Conservation (phyloP, 139 green algal genomes). For the Chlamydomonas sp. region DNA sequence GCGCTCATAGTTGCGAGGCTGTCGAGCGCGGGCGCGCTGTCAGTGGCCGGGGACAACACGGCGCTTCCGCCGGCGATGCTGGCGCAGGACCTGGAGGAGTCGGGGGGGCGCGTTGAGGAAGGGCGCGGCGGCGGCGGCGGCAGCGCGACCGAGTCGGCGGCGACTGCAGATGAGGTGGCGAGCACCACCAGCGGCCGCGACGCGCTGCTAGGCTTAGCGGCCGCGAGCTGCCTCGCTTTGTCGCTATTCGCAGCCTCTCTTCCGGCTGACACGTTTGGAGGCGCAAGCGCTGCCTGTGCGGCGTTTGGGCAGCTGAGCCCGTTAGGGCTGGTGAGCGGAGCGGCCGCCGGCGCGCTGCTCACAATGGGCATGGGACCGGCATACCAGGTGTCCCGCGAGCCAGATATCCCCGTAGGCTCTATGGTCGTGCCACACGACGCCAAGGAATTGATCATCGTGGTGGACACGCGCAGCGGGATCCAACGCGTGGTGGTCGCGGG, state of each 20-base stretch:
- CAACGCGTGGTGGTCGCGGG: not conserved
- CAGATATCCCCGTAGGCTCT: conserved; percentile 9
- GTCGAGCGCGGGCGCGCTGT: too few relatives aligned
- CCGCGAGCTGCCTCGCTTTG: not conserved
- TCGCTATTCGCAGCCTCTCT: not conserved
- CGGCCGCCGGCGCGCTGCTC: conserved; percentile 1
- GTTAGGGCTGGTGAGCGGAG: not conserved
- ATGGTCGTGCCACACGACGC: conserved; percentile 11
- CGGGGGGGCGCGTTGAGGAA: not conserved
- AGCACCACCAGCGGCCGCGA: not conserved
- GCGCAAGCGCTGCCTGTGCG: too few relatives aligned
- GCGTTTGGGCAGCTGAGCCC: too few relatives aligned
- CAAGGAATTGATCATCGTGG: conserved; percentile 9
- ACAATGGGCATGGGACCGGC: not conserved
- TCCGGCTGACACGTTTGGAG: too few relatives aligned
- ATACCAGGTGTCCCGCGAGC: conserved; percentile 3
- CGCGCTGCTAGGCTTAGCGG: not conserved
- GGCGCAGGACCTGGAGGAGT: not conserved
- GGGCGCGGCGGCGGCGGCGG: too few relatives aligned
- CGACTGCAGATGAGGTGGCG: not conserved
- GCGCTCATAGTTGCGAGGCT: not conserved
- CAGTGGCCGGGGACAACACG: not conserved
- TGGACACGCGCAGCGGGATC: not conserved
- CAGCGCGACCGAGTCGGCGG: not conserved
- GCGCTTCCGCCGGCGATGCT: not conserved